Conservation (phyloP, 2,329 filamentous ascomycete species). For the Fusarium sp. region DNA sequence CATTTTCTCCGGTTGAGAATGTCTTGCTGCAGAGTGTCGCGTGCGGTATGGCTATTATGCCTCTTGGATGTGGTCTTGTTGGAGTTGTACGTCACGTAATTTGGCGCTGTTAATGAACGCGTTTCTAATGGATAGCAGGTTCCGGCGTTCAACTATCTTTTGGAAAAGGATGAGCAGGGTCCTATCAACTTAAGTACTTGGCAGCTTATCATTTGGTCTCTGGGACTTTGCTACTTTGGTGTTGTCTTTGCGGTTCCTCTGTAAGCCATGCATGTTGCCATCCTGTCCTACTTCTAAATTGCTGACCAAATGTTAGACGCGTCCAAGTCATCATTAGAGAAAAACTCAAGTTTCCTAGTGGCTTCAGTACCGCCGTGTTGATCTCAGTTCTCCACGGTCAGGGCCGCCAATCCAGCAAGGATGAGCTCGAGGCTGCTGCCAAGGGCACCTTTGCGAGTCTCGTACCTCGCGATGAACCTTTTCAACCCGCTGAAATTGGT, state of each 20-base stretch:
- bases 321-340: slow-evolving; percentile 94
- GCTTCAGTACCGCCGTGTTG: slow-evolving; percentile 93
- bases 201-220: slow-evolving; percentile 88
- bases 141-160: slow-evolving; percentile 88
- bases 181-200: slow-evolving; percentile 78
- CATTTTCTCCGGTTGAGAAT: slow-evolving; percentile 95
- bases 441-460: slow-evolving; percentile 59
- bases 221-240: slow-evolving; percentile 95
- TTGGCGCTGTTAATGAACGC: not conserved
- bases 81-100: slow-evolving; percentile 71
- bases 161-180: slow-evolving; percentile 82
- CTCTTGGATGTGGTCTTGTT: slow-evolving; percentile 93
- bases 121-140: slow-evolving; percentile 59
- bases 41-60: slow-evolving; percentile 96
- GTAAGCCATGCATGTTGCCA: too few relatives aligned
- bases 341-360: slow-evolving; percentile 92
- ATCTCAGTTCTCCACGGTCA: slow-evolving; percentile 88
- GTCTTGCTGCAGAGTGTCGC: slow-evolving; percentile 97
- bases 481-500: slow-evolving; percentile 40
- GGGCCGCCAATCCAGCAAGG: slow-evolving; percentile 48
- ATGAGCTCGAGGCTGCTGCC: slow-evolving; percentile 50
- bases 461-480: slow-evolving; percentile 48
- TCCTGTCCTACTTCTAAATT: too few relatives aligned
- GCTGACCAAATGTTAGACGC: slow-evolving; percentile 59
- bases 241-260: slow-evolving; percentile 96